Evolutionary conservation across 352 stramenopile genomes (phyloP).

Genomic region (Thalassiosira hispida): DNA sequence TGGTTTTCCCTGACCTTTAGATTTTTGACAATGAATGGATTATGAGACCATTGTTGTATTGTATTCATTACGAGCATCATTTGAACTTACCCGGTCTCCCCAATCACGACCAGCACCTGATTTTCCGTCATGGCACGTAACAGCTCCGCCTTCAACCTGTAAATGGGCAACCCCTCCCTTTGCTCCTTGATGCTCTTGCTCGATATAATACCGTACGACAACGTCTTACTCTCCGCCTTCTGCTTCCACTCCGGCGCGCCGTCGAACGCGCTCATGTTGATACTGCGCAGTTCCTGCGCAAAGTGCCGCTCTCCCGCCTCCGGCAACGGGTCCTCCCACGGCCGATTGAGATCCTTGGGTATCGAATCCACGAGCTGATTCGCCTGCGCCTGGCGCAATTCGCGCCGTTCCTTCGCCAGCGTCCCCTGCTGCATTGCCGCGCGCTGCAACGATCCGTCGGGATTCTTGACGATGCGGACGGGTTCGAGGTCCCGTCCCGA

Average conservation of each 20-base stretch:
- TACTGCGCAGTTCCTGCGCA: conserved; percentile 90
- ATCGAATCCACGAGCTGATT: conserved; percentile 97
- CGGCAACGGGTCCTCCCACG: conserved; percentile 98
- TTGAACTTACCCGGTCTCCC: conserved; percentile 91
- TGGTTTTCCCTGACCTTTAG: conserved; percentile 93
- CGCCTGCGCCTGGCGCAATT: conserved; percentile 95
- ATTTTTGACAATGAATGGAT: not conserved
- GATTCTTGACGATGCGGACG: conserved; percentile 99
- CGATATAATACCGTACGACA: conserved; percentile 96
- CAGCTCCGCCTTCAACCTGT: conserved; percentile 94
- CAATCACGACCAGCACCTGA: conserved; percentile 98
- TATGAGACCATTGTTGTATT: too few species aligned
- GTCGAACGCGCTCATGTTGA: conserved; percentile 84
- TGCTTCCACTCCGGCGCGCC: conserved; percentile 95
- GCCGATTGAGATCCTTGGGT: conserved; percentile 97
- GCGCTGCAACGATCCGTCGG: conserved; percentile 96
- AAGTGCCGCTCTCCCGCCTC: conserved; percentile 97
- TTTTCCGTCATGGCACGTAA: conserved; percentile 95
- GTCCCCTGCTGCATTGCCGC: conserved; percentile 96
- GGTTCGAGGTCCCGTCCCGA: conserved; percentile 91
- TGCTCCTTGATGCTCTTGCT: conserved; percentile 96
- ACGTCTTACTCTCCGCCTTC: conserved; percentile 95
- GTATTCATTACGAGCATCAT: not conserved
- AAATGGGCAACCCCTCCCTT: conserved; percentile 95
- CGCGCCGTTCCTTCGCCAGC: conserved; percentile 96